Conservation (phyloP, 257 asterid genomes). For the Solanum tarijense region DNA sequence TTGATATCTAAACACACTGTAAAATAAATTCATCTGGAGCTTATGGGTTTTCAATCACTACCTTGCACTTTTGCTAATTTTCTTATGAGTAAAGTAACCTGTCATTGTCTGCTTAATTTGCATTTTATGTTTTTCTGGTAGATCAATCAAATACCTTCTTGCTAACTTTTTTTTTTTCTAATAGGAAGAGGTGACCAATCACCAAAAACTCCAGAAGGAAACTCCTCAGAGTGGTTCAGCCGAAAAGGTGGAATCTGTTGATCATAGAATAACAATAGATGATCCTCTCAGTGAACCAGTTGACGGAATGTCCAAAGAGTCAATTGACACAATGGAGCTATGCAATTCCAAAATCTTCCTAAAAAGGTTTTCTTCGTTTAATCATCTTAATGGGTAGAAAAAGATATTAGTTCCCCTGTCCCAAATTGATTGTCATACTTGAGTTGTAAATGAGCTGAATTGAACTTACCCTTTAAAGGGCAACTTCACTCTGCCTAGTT, state of each 20-base stretch:
- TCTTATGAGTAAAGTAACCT: not conserved
- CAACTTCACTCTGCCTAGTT: not conserved
- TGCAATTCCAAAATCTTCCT: conserved; percentile 42
- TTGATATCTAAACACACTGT: not conserved
- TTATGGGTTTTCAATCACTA: not conserved
- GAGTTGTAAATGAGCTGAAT: not conserved
- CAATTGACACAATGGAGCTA: conserved; percentile 33
- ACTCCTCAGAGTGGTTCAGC: conserved; percentile 11
- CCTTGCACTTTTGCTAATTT: not conserved
- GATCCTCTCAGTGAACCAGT: conserved; percentile 18
- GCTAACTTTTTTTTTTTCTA: not conserved
- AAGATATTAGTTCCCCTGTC: not conserved
- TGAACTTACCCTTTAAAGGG: not conserved
- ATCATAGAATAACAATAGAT: conserved; percentile 14
- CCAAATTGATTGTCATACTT: not conserved
- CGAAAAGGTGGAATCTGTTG: conserved; percentile 13
- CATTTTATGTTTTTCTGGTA: not conserved
- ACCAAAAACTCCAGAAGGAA: conserved; percentile 26
- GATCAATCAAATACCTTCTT: not conserved
- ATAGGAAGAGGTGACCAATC: conserved; percentile 41
- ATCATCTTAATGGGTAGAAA: not conserved
- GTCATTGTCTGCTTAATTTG: not conserved
- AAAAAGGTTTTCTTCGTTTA: conserved; percentile 48
- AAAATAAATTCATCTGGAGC: not conserved
- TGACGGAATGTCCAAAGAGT: conserved; percentile 35